These are phyloP conservation scores for Blastocystis sp. DNA, from an alignment of 352 stramenopile genomes.

Conservation along the genomic window DNA sequence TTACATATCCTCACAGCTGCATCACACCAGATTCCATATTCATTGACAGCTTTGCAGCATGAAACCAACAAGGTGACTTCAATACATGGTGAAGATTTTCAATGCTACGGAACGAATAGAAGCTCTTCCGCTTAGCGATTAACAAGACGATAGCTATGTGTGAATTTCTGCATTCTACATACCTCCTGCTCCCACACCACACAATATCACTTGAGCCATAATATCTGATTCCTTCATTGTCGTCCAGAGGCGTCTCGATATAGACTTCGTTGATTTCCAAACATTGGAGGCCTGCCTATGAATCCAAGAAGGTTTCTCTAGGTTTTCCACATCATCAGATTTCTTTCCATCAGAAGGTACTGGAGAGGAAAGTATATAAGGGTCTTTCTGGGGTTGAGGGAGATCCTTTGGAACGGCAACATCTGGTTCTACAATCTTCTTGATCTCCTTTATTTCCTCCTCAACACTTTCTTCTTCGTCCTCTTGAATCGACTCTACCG, in stretches of 20 bases:
- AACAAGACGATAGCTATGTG: neutral
- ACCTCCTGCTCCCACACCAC: neutral
- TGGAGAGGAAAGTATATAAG: neutral
- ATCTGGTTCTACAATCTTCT: constrained; percentile 56
- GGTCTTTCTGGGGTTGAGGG: constrained; percentile 13
- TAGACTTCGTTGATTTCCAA: neutral
- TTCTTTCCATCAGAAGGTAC: neutral
- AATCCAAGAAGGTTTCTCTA: constrained; percentile 7
- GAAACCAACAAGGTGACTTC: neutral
- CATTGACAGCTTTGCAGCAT: neutral
- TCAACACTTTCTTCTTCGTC: constrained; percentile 7
- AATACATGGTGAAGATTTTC: neutral
- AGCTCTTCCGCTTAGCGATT: constrained; percentile 28
- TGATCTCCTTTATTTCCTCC: constrained; percentile 38
- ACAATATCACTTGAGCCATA: neutral
- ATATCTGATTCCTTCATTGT: neutral
- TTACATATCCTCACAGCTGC: neutral
- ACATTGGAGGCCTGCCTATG: neutral
- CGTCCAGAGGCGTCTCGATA: neutral
- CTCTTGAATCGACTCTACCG: constrained; percentile 12
- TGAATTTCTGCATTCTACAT: neutral
- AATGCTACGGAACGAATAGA: neutral
- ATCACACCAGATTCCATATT: neutral
- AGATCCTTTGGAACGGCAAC: constrained; percentile 28
- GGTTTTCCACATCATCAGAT: neutral